phyloP scores from a whole-genome alignment of 2,329 filamentous ascomycete genomes.

The Aureobasidium sp. region DNA sequence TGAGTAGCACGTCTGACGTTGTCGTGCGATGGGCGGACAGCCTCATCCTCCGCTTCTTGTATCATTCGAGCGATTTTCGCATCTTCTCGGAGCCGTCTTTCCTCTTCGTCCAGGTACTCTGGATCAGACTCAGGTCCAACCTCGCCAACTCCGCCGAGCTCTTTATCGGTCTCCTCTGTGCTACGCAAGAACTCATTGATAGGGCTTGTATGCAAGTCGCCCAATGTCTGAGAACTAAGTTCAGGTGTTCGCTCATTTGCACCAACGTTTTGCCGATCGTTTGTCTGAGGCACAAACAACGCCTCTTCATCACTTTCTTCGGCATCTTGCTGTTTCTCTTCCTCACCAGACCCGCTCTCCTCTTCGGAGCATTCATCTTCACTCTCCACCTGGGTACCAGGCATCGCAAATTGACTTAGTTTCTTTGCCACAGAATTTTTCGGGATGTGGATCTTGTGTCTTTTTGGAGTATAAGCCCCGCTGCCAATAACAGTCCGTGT shows the following conservation, averaged over 20 bases:
- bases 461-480: conserved; percentile 48
- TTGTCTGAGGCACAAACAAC: not conserved
- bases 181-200: not conserved
- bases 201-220: not conserved
- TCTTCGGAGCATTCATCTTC: conserved; percentile 27
- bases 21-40: conserved; percentile 36
- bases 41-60: conserved; percentile 39
- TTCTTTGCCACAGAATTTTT: conserved; percentile 33
- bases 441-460: conserved; percentile 37
- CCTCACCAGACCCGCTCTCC: conserved; percentile 23
- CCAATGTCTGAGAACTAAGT: conserved; percentile 1
- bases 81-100: conserved; percentile 47
- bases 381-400: conserved; percentile 38
- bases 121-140: conserved; percentile 31
- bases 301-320: conserved; percentile 9
- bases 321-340: conserved; percentile 23
- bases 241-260: conserved; percentile 15
- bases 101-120: conserved; percentile 49
- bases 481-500: conserved; percentile 56
- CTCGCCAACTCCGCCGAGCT: not conserved
- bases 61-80: conserved; percentile 39
- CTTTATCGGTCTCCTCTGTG: not conserved
- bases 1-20: conserved; percentile 41
- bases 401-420: conserved; percentile 49
- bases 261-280: not conserved